A percentile compares a stretch with the other conserved stretches of the same genome.
Conservation (phyloP, 2,329 filamentous ascomycete genomes). For the Apiospora aurea region DNA sequence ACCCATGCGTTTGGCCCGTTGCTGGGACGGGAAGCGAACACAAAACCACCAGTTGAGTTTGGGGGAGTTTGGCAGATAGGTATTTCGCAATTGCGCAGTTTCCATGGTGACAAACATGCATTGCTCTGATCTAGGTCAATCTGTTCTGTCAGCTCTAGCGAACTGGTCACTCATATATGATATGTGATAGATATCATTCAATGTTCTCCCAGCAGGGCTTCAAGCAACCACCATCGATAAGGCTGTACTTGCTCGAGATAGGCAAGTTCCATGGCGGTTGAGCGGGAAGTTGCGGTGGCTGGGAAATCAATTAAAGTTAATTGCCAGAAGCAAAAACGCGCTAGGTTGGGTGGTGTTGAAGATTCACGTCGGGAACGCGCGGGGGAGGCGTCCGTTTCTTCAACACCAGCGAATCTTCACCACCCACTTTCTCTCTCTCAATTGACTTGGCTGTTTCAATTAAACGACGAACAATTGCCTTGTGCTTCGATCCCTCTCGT, state of each 20-base stretch:
- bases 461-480: not conserved
- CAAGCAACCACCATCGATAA: not conserved
- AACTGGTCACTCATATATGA: not conserved
- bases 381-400: not conserved
- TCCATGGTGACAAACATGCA: not conserved
- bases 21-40: not conserved
- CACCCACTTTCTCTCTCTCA: not conserved
- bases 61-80: not conserved
- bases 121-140: not conserved
- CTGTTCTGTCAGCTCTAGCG: not conserved
- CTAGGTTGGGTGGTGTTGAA: not conserved
- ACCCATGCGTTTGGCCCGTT: not conserved
- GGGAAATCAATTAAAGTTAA: constrained; percentile 3
- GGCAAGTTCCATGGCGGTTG: not conserved
- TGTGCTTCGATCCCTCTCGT: not conserved
- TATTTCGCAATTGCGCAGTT: not conserved
- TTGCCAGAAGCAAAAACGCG: constrained; percentile 14
- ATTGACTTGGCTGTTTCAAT: not conserved
- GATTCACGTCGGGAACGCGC: constrained; percentile 9
- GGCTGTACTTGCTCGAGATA: too few species aligned
- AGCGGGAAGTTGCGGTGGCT: not conserved
- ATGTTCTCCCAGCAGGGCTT: not conserved
- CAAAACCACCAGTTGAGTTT: not conserved
- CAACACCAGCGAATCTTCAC: constrained; percentile 17
- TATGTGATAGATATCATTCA: not conserved